These are phyloP conservation scores for Diaporthe longicolla DNA, from an alignment of 2,329 filamentous ascomycete genomes.

Conservation along the genomic window DNA sequence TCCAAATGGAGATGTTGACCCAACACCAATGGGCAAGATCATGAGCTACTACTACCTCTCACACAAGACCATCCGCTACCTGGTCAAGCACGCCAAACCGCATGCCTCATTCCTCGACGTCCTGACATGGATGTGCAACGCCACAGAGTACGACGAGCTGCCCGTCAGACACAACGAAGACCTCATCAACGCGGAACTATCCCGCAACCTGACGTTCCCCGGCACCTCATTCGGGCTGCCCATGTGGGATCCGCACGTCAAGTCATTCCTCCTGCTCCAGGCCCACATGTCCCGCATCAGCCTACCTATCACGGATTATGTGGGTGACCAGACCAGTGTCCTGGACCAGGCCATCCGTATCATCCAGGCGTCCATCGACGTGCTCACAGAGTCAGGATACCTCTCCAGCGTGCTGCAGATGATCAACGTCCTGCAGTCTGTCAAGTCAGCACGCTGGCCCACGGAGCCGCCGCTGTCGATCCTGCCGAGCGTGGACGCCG, in stretches of 20 bases:
- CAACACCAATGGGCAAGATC: slow-evolving; percentile 94
- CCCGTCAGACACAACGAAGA: slow-evolving; percentile 99
- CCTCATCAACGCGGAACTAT: slow-evolving; percentile 92
- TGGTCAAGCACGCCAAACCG: slow-evolving; percentile 82
- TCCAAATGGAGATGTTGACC: slow-evolving; percentile 89
- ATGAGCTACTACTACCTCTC: slow-evolving; percentile 99
- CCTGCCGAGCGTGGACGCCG: slow-evolving; percentile 77
- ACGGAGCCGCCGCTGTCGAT: slow-evolving; percentile 84
- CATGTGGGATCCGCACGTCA: slow-evolving; percentile 99
- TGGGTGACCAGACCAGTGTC: slow-evolving; percentile 91
- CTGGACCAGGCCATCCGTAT: slow-evolving; percentile 98
- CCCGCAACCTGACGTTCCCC: slow-evolving; percentile 80
- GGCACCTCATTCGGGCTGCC: slow-evolving; percentile 78
- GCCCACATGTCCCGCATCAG: slow-evolving; percentile 95
- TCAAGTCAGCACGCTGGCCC: slow-evolving; percentile 95
- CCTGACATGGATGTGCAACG: slow-evolving; percentile 91
- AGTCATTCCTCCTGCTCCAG: slow-evolving; percentile 93
- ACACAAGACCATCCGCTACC: slow-evolving; percentile 91
- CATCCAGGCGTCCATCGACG: slow-evolving; percentile 93
- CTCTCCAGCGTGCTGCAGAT: slow-evolving; percentile 83
- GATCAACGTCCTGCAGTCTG: slow-evolving; percentile 88
- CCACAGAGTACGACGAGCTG: slow-evolving; percentile 96
- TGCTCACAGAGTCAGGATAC: slow-evolving; percentile 90
- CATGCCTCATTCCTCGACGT: slow-evolving; percentile 85
- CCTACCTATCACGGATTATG: slow-evolving; percentile 95